Base-by-base conservation (phyloP, 352 stramenopile genomes). In the Phytophthora aleatoria region DNA sequence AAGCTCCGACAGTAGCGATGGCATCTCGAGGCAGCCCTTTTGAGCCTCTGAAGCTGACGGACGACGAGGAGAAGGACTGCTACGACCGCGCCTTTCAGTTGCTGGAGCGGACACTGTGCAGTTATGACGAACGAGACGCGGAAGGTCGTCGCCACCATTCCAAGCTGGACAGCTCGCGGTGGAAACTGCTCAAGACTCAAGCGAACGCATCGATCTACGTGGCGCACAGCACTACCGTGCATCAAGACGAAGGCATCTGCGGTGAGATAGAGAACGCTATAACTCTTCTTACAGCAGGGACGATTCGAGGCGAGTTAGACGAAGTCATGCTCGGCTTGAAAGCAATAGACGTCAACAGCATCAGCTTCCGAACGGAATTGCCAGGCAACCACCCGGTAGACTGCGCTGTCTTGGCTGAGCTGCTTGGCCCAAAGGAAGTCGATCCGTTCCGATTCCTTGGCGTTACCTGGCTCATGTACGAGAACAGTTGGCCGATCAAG, bases 391-490 rank as follows among this genome's bases (percentile, higher is more conserved):
- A 49, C 13, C 39, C 59, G 1, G 12, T 58, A 6, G 51, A 58
- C 38, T 50, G 51, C 16, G 56, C 65, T 0, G 55, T 80, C 12
- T 49, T 84, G 41, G 47, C 66, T 1, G 48, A 67, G 27, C 56
- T 81, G 1, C 35, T 68, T 38, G 58, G 56, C 2, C 67, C 76
- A 4, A 73, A 57, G 11, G 57, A 58, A 11, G 50, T 62, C 13
- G 71, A 80, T 10, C 76, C 76, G 3, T 80, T 82, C 44, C 70
- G 64, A 2, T 77, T 65, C 26, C 60, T 84, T 2, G 52, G 51
- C 5, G 47, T 82, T 6, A 72, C 64, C 2, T 84, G 73, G 73
- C 60, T 71, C 12, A 41, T 67, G 53, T 65, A 58, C 35, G 59
- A 75, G 8, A 61, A 75, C 20, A 51, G 47, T 20, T 73, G 60